phyloP scores from a whole-genome alignment of 2,329 filamentous ascomycete species.

The Colletotrichum lupini region DNA sequence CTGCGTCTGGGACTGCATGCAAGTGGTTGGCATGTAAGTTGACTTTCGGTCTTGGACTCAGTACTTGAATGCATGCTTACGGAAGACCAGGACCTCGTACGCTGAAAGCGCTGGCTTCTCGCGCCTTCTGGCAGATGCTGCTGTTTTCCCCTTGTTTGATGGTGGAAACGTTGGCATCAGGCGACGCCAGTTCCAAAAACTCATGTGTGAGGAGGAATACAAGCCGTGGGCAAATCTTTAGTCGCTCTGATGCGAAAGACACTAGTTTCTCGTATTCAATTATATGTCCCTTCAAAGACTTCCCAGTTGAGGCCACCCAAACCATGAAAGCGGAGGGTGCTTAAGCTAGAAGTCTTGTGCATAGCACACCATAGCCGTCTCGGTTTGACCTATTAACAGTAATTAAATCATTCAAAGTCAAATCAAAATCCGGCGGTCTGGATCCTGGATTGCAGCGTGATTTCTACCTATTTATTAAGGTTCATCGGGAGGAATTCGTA shows the following conservation, averaged over 20 bases:
- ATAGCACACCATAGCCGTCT: not conserved
- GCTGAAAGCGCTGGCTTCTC: not conserved
- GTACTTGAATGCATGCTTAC: not conserved
- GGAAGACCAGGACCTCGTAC: not conserved
- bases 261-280: not conserved
- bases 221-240: slow-evolving; percentile 3
- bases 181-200: slow-evolving; percentile 22
- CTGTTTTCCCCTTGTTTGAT: slow-evolving; percentile 34
- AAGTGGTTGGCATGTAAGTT: slow-evolving; percentile 60
- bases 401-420: not conserved
- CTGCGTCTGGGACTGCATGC: slow-evolving; percentile 60
- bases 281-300: not conserved
- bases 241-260: not conserved
- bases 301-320: not conserved
- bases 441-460: not conserved
- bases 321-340: not conserved
- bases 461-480: not conserved
- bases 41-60: no score
- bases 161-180: slow-evolving; percentile 35
- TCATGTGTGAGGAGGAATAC: slow-evolving; percentile 9
- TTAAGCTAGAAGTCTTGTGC: not conserved
- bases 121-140: slow-evolving; percentile 23
- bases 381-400: not conserved
- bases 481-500: not conserved
- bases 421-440: not conserved